Evolutionary conservation across 164 flowering plant species (phyloP).

Genomic region (Tetrastigma voinierianum): DNA sequence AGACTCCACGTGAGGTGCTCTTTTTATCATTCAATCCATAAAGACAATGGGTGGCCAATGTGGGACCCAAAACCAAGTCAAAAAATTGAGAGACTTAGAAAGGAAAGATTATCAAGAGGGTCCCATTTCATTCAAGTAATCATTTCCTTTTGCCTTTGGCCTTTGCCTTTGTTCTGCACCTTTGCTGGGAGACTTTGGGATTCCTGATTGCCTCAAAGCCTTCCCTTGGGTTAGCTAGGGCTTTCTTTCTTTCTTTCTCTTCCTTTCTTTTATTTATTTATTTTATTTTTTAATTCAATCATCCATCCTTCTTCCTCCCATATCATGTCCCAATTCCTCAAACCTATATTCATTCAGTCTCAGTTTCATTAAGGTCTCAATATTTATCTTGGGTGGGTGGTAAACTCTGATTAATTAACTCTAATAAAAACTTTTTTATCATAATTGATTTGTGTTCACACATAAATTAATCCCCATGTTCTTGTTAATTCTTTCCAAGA

Average conservation of each 20-base stretch:
- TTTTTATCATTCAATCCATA: slow-evolving; percentile 68
- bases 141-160: slow-evolving; percentile 45
- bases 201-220: slow-evolving; percentile 16
- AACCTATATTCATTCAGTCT: too few species aligned
- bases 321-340: not conserved
- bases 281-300: too few species aligned
- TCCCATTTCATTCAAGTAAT: slow-evolving; percentile 46
- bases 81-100: slow-evolving; percentile 31
- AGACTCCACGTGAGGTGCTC: slow-evolving; percentile 80
- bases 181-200: slow-evolving; percentile 38
- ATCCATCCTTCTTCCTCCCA: not conserved
- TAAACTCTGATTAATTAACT: too few species aligned
- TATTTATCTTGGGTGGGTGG: too few species aligned
- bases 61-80: slow-evolving; percentile 49
- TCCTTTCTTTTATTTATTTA: too few species aligned
- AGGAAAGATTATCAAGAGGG: slow-evolving; percentile 31
- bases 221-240: not conserved
- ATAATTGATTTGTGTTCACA: too few species aligned
- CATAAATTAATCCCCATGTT: too few species aligned
- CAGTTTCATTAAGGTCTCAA: too few species aligned
- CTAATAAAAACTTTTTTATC: too few species aligned
- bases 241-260: not conserved
- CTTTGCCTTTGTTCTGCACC: slow-evolving; percentile 27
- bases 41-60: slow-evolving; percentile 56
- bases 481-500: too few species aligned